Evolutionary conservation across 345 rosid species (phyloP).

Genomic region (Boechera divaricarpa): DNA sequence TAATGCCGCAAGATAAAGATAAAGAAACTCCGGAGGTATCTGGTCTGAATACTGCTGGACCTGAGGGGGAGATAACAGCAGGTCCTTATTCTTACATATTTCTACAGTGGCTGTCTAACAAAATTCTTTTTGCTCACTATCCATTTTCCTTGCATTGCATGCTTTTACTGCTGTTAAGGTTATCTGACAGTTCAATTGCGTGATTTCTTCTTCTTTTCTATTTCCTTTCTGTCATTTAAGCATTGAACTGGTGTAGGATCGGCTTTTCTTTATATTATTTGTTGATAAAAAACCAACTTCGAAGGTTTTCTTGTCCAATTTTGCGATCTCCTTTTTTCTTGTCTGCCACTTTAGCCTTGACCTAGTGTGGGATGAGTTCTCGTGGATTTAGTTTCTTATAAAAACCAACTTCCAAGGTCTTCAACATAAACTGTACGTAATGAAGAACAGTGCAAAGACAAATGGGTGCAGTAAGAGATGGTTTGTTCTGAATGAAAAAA

Average conservation of each 20-base stretch:
- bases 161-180: conserved; percentile 18
- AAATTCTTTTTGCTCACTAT: background rate
- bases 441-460: conserved; percentile 91
- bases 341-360: conserved; percentile 21
- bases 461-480: conserved; percentile 91
- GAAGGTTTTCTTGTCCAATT: conserved; percentile 17
- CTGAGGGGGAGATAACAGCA: conserved; percentile 90
- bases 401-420: conserved; percentile 18
- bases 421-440: conserved; percentile 35
- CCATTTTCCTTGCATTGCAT: conserved; percentile 11
- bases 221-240: too few relatives aligned
- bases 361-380: background rate
- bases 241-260: too few relatives aligned
- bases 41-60: conserved; percentile 78
- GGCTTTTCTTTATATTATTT: conserved; percentile 17
- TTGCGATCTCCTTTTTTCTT: background rate
- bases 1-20: conserved; percentile 55
- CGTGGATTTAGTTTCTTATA: background rate
- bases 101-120: background rate
- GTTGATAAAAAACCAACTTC: background rate
- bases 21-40: conserved; percentile 72
- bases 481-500: conserved; percentile 94
- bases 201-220: too few relatives aligned
- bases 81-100: conserved; percentile 50
- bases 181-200: background rate